Percentiles rank a stretch among this genome's conserved stretches.
Evolutionary conservation across 441 rosid genomes (phyloP).

Genomic region (Viola pubescens): DNA sequence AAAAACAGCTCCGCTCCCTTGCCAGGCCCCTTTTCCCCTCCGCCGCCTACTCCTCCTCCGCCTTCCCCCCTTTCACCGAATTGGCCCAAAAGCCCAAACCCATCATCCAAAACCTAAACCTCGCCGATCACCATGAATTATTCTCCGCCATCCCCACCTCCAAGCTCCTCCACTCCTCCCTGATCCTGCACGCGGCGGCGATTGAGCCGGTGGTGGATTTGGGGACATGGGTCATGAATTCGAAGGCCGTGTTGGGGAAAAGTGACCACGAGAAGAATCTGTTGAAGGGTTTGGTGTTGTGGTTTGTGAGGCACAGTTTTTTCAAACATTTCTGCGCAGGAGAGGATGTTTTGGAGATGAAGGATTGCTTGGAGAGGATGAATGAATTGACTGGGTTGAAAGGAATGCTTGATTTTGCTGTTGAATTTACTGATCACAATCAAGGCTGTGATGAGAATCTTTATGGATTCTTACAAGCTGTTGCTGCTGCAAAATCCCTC

Average conservation of each 20-base stretch:
- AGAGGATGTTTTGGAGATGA: constrained; percentile 38
- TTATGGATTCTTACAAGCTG: constrained; percentile 41
- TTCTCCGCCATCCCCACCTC: constrained; percentile 38
- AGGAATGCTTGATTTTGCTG: constrained; percentile 67
- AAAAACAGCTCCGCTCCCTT: constrained; percentile 24
- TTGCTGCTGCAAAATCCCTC: constrained; percentile 44
- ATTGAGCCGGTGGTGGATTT: constrained; percentile 54
- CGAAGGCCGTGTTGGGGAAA: constrained; percentile 38
- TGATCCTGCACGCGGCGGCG: constrained; percentile 45
- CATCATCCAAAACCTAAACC: constrained; percentile 27
- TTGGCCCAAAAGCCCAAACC: constrained; percentile 20
- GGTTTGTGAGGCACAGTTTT: constrained; percentile 38
- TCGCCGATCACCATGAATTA: constrained; percentile 40
- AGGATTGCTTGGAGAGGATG: constrained; percentile 26
- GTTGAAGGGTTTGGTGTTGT: constrained; percentile 31
- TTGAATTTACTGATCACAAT: constrained; percentile 50
- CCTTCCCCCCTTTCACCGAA: constrained; percentile 8
- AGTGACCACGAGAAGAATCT: background rate
- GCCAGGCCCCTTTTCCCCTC: constrained; percentile 26
- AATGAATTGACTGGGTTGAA: constrained; percentile 44
- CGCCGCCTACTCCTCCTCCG: constrained; percentile 32
- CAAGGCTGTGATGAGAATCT: constrained; percentile 53
- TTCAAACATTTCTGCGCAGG: constrained; percentile 83
- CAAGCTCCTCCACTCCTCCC: constrained; percentile 44
- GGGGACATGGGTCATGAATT: constrained; percentile 65